phyloP scores from a whole-genome alignment of 108 stramenopile genomes.

The Pseudonitzschia delicatissima region DNA sequence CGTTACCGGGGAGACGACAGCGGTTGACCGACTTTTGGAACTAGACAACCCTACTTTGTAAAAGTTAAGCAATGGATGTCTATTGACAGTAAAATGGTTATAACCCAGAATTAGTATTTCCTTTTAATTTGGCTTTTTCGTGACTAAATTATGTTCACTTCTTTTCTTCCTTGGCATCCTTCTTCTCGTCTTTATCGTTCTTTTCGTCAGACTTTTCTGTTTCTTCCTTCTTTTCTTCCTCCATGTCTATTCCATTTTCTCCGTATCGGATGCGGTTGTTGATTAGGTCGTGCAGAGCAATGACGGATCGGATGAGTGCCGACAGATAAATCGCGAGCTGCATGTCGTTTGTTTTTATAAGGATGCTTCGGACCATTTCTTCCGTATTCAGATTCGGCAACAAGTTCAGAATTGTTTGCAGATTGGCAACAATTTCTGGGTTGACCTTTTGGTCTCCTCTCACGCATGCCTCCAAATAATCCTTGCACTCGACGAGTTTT shows the following conservation, averaged over 20 bases:
- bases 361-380: conserved; percentile 84
- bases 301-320: conserved; percentile 89
- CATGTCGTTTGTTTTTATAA: conserved; percentile 99
- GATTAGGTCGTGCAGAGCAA: conserved; percentile 96
- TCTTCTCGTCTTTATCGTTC: conserved; percentile 24
- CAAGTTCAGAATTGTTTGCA: conserved; percentile 96
- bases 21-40: conserved; percentile 51
- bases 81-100: too few species aligned
- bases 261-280: conserved; percentile 93
- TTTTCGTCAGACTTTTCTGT: conserved; percentile 37
- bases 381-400: conserved; percentile 97
- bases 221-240: conserved; percentile 53
- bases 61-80: too few species aligned
- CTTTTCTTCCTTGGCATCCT: conserved; percentile 10
- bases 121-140: too few species aligned
- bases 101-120: too few species aligned
- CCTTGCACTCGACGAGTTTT: conserved; percentile 93
- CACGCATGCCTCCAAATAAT: conserved; percentile 83
- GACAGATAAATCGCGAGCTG: conserved; percentile 91
- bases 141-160: too few species aligned
- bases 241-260: conserved; percentile 36
- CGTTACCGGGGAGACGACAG: conserved; percentile 27
- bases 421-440: conserved; percentile 88
- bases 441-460: conserved; percentile 63
- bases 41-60: neutral